Evolutionary conservation across 371 early-diverging fungal species (phyloP), one percentile per base, ranked within the genome.

Genomic region (Mortierella sp.): DNA sequence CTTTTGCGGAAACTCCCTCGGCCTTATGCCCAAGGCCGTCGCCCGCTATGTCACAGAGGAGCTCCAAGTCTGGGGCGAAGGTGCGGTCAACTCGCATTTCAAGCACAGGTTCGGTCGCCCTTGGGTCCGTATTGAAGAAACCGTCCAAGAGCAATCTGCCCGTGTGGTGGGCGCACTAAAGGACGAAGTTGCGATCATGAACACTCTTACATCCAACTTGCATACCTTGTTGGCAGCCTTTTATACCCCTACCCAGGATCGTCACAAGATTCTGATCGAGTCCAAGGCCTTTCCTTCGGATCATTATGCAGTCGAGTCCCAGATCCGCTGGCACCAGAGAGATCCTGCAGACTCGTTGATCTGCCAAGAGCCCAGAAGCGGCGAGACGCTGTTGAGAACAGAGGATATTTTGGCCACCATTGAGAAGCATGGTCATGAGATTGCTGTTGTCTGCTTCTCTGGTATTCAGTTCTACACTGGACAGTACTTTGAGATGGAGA

Each of bases 401-500:
- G 94, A 96, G 74, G 98, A 98, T 84, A 97, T 99, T 74, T 81
- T 97, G 63, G 89, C 91, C 0, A 80, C 88, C 1, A 97, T 99
- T 72, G 91, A 92, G 73, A 87, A 92, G 60, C 90, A 94, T 48
- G 97, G 97, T 14, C 91, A 94, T 70, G 78, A 86, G 19, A 95
- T 97, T 78, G 97, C 99, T 9, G 90, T 99, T 19, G 95, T 99
- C 1, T 88, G 97, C 87, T 93, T 99, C 70, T 93, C 95, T 55
- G 99, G 98, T n/a, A 89, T 99, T 45, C 98, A 99, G 85, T 99
- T 96, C 86, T 98, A 98, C 88, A 98, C 98, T 3, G 99, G 99
- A 1, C 99, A 99, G 89, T 93, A 90, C 65, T 98, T 98, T 89
- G 96, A 97, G 55, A 95, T 99, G 55, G 92, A 92, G 76, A 90